Base-by-base conservation (phyloP, 768 basidiomycete genomes). In the Lepiota venenata region DNA sequence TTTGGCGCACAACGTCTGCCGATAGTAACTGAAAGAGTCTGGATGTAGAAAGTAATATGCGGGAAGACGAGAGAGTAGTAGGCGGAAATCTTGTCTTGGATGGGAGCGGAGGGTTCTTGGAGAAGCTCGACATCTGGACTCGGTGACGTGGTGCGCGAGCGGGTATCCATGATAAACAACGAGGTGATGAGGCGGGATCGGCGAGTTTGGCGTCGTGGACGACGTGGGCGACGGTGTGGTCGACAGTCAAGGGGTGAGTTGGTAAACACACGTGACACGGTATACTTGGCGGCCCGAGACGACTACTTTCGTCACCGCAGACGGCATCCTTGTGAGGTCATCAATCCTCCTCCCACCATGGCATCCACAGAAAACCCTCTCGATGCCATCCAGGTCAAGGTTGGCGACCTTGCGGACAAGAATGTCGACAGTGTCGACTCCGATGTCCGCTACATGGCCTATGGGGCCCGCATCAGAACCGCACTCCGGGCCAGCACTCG, bases 31-130 rank as follows among this genome's bases (percentile, higher is more conserved):
- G 83, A 85, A 59, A 97, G 86, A 18, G 93, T 98, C 74, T 97
- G 91, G 53, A 99, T 89, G 76, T 95, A 99, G 74, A 97, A 98
- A 52, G 92, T 92, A 73, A 94, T 95, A 68, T 87, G 83, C 29
- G 91, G 91, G 67, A 97, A 97, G 69, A 93, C 90, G 55, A 96
- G 87, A 66, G 87, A 89, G 73, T 93, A 95, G 66, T 94, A 96
- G 57, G 93, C 93, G 68, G 87, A 86, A 66, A 93, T 92, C 81
- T 85, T 91, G 73, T 87, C 84, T 59, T 85, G 80, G 22, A 69
- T 64, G 35, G 77, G 70, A 44, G 72, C 67, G 12, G 69, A 65
- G 9, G 66, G 66, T 22, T 66, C 68, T 25, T 61, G 66, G 50
- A 68, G 63, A 43, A 63, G 61, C 16, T 59, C 60, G 45, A 60